Conservation (phyloP, 768 basidiomycete species). For the Rickenella mellea region DNA sequence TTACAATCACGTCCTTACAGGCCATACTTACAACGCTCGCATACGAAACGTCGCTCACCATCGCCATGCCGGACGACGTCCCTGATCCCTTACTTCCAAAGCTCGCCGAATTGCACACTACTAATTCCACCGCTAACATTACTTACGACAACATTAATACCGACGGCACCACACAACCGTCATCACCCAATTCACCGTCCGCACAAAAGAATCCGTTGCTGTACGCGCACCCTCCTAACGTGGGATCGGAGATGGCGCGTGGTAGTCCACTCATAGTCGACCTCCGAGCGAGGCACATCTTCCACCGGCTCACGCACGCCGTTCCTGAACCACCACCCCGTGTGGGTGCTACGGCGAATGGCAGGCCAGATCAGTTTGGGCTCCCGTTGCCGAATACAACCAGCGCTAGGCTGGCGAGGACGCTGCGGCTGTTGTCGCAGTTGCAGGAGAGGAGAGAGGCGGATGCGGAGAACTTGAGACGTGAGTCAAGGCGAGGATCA, state of each 20-base stretch:
- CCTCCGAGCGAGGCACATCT: slow-evolving; percentile 43
- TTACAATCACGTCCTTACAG: slow-evolving; percentile 59
- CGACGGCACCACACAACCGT: slow-evolving; percentile 6
- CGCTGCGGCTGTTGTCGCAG: slow-evolving; percentile 43
- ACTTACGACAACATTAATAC: not conserved
- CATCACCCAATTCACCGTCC: slow-evolving; percentile 14
- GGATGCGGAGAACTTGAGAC: slow-evolving; percentile 2
- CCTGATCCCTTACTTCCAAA: slow-evolving; percentile 28
- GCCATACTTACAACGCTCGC: slow-evolving; percentile 56
- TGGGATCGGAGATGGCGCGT: too few relatives aligned
- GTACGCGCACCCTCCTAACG: too few relatives aligned
- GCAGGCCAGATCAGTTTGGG: slow-evolving; percentile 19
- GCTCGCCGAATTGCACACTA: not conserved
- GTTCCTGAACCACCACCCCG: slow-evolving; percentile 23
- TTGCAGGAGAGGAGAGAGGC: slow-evolving; percentile 13
- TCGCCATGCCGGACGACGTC: slow-evolving; percentile 28
- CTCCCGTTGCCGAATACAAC: slow-evolving; percentile 58
- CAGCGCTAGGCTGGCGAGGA: slow-evolving; percentile 37
- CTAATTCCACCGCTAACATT: slow-evolving; percentile 11
- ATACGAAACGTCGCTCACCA: slow-evolving; percentile 48
- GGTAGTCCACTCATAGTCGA: slow-evolving; percentile 61
- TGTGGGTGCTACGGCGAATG: slow-evolving; percentile 4
- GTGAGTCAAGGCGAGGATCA: not conserved
- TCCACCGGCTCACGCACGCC: slow-evolving; percentile 50
- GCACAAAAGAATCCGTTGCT: not conserved